phyloP scores from a whole-genome alignment of 768 basidiomycete species.

The Lactarius akahatsu region DNA sequence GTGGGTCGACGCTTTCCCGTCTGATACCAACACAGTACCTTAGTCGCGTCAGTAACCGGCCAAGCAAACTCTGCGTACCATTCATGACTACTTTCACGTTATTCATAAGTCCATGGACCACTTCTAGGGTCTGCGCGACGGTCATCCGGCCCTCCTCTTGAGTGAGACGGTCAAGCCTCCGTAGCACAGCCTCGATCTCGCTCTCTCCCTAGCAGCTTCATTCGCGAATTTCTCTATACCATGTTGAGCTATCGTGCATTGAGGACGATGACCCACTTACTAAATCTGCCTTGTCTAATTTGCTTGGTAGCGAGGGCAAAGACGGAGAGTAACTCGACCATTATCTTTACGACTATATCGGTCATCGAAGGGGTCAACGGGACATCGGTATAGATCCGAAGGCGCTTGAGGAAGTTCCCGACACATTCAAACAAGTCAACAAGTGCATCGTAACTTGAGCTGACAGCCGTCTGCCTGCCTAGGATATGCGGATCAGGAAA shows the following conservation, averaged over 20 bases:
- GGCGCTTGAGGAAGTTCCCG: conserved; percentile 5
- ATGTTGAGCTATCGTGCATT: background rate
- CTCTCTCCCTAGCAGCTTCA: conserved; percentile 13
- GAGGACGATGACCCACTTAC: background rate
- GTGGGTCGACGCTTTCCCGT: too few relatives aligned
- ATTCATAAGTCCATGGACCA: too few relatives aligned
- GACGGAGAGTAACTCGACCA: background rate
- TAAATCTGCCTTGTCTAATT: conserved; percentile 6
- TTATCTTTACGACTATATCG: background rate
- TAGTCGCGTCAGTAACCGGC: too few relatives aligned
- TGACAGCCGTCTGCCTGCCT: background rate
- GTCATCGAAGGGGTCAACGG: background rate
- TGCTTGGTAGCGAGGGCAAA: conserved; percentile 11
- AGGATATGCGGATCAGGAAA: background rate
- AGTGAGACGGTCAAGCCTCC: too few relatives aligned
- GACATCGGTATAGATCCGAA: conserved; percentile 2
- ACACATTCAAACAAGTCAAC: conserved; percentile 9
- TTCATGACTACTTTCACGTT: too few relatives aligned
- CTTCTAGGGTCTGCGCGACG: too few relatives aligned
- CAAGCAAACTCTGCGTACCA: too few relatives aligned
- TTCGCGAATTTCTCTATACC: conserved; percentile 4
- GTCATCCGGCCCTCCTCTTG: too few relatives aligned
- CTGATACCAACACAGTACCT: too few relatives aligned
- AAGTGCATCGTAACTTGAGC: background rate
- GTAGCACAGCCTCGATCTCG: background rate